Evolutionary conservation across 441 rosid species (phyloP).

Genomic region (Aleurites moluccanus): DNA sequence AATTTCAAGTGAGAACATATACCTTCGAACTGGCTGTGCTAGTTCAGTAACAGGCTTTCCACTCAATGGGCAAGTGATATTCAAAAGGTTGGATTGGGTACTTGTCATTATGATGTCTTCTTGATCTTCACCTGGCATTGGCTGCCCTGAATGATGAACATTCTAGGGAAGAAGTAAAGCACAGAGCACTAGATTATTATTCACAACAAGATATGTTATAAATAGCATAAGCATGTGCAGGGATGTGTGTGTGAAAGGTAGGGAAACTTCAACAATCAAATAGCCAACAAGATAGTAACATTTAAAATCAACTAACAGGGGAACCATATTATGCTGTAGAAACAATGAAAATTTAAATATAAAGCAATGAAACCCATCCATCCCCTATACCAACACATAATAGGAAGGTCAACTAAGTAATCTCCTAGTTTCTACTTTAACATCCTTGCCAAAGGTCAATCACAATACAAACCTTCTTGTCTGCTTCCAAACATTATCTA

Average conservation of each 20-base stretch:
- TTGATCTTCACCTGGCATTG: conserved; percentile 94
- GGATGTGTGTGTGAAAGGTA: not conserved
- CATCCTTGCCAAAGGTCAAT: not conserved
- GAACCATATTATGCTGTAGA: not conserved
- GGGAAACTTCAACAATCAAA: not conserved
- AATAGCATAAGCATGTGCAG: not conserved
- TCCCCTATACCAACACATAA: not conserved
- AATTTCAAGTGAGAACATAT: conserved; percentile 14
- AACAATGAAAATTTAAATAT: not conserved
- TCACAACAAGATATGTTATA: not conserved
- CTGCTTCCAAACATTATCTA: not conserved
- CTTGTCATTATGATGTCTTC: conserved; percentile 87
- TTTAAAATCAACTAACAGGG: conserved; percentile 9
- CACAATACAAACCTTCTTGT: not conserved
- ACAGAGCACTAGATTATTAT: conserved; percentile 1
- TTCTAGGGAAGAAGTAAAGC: conserved; percentile 48
- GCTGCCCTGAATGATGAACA: conserved; percentile 85
- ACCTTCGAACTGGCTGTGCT: conserved; percentile 90
- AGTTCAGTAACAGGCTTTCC: conserved; percentile 77
- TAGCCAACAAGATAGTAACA: conserved; percentile 2
- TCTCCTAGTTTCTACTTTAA: not conserved
- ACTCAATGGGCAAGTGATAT: conserved; percentile 71
- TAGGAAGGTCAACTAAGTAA: not conserved
- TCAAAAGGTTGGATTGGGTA: conserved; percentile 78
- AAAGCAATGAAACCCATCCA: not conserved